Evolutionary conservation across 495 filamentous ascomycete genomes (phyloP).

Genomic region (Trichocladium antarcticum): DNA sequence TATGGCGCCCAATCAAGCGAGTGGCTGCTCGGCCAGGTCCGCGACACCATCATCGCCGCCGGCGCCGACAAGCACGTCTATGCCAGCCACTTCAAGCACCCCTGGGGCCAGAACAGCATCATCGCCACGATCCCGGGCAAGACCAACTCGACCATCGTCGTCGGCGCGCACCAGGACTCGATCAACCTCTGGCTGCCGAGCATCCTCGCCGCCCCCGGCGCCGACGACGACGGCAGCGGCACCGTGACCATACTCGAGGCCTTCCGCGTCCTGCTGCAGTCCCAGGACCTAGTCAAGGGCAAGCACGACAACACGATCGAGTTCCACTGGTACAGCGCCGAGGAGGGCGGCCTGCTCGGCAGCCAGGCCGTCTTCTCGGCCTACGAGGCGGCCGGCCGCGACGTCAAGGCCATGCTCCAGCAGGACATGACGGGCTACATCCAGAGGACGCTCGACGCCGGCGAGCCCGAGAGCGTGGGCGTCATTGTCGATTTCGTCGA

Average conservation of each 20-base stretch:
- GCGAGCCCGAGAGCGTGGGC: slow-evolving; percentile 73
- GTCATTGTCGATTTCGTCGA: slow-evolving; percentile 93
- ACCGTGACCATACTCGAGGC: slow-evolving; percentile 53
- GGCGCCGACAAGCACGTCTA: slow-evolving; percentile 57
- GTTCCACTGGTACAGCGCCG: slow-evolving; percentile 97
- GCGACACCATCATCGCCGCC: slow-evolving; percentile 53
- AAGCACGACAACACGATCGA: slow-evolving; percentile 75
- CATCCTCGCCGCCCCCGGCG: slow-evolving; percentile 55
- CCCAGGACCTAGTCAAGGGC: slow-evolving; percentile 40
- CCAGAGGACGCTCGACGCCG: slow-evolving; percentile 70
- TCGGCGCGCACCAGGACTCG: slow-evolving; percentile 57
- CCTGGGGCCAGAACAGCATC: slow-evolving; percentile 83
- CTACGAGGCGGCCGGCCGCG: slow-evolving; percentile 64
- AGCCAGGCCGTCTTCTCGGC: slow-evolving; percentile 76
- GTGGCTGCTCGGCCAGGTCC: slow-evolving; percentile 75
- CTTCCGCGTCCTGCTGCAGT: slow-evolving; percentile 46
- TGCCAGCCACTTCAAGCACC: slow-evolving; percentile 64
- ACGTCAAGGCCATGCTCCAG: slow-evolving; percentile 96
- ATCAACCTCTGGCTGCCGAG: slow-evolving; percentile 87
- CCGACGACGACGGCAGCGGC: slow-evolving; percentile 50
- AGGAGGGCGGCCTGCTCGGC: slow-evolving; percentile 88
- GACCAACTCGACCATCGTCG: slow-evolving; percentile 66
- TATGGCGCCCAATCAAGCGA: slow-evolving; percentile 78
- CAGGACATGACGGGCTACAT: slow-evolving; percentile 98
- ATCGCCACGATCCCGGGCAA: slow-evolving; percentile 89